Base-by-base conservation (phyloP, 306 rosid species). In the Canavalia gladiata region DNA sequence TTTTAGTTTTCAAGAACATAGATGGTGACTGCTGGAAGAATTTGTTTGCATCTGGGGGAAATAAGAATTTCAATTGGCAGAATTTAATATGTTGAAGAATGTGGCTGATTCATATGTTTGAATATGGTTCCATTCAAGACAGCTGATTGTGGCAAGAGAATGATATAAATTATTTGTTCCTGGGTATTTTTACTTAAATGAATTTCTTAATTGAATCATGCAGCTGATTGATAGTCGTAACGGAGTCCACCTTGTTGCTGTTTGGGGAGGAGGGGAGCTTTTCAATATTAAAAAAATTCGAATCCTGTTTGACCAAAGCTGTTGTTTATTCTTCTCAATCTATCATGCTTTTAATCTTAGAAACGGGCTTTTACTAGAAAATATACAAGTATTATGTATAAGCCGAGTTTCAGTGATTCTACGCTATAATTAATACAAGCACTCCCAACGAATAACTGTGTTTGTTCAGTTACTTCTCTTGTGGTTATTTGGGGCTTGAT, bases 1-100 rank as follows among this genome's bases (percentile, higher is more conserved):
- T 46, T 71, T 4, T 79, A 58, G 63, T 62, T 58, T 79, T 70
- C 6, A 58, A 58, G n/a, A 31, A 49, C 63, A 33, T 47, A 47
- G 60, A 66, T 51, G 29, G 83, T n/a, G 70, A 34, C 18, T 69
- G 31, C n/a, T 34, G 62, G 18, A 35, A 47, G 31, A 59, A 56
- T 12, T 45, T 68, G 50, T 28, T 51, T 73, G 58, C 46, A 42
- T 72, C 28, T 6, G n/a, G 37, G 8, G 58, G 18, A 62, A 50
- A 43, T 49, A 29, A 49, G 55, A 39, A 49, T 37, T 72, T 46
- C 52, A 41, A 34, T 25, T 18, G 35, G 47, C 62, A 34, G 64
- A 46, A 59, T 59, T 49, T 10, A 2, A 11, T 63, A 66, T 66
- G 52, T 37, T 54, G 46, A 13, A n/a, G 28, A 8, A 67, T 68